Evolutionary conservation across 805 yeast genomes (phyloP), one percentile per base, ranked within the genome.

Genomic region (Pichia phayaonensis): DNA sequence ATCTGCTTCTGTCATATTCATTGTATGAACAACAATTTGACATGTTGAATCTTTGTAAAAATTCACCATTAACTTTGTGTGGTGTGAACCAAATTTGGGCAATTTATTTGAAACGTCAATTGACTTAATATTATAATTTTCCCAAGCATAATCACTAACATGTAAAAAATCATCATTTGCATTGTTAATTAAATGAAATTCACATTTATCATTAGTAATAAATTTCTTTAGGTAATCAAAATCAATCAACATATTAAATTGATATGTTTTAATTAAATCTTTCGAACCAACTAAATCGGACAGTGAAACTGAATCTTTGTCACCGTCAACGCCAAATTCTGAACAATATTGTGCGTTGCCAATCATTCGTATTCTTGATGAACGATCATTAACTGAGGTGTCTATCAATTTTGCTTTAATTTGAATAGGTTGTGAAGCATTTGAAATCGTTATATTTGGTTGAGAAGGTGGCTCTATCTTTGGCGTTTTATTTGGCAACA

Each of bases 61-160:
- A 58, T 83, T 83, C 15, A 84, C 66, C 72, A 84, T 79, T 75
- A 84, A 66, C 60, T 84, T 84, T 1, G 87, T 74, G 61, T 84
- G 92, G 61, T 84, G 90, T 3, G 75, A 69, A 0, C 77, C 65
- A 57, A 54, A 76, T 20, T 66, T 72, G 0, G 57, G 54, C 12
- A 62, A 47, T 16, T 52, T 54, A 21, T 49, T 48, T 11, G 61
- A 50, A 1, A 75, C 69, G 41, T 65, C 64, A 8, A 71, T 49
- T 12, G 61, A 55, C 3, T 50, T 45, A 8, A 67, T 54, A 7
- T 56, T 57, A 29, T 46, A 63, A 20, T 42, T 48, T 34, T 51
- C 50, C 55, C 54, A 49, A 11, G 50, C 46, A n/a, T 49, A 40
- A 39, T 58, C 62, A 66, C 76, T 57, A 50, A 74, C 27, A 61